Conservation (phyloP, 2,329 filamentous ascomycete species). For the Penicillium italicum region DNA sequence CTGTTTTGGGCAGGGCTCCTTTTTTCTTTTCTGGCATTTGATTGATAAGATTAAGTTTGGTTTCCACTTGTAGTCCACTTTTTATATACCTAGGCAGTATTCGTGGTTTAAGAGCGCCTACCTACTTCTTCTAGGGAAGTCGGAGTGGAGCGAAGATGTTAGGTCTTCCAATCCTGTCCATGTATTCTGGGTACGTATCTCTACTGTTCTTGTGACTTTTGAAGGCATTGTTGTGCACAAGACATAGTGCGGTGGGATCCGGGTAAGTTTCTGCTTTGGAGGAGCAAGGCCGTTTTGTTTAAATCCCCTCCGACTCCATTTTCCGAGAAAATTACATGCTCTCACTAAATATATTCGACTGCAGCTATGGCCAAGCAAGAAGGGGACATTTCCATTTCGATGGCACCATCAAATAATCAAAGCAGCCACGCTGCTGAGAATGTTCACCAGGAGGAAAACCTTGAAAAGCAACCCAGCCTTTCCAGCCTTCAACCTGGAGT, state of each 20-base stretch:
- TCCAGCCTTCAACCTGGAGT: constrained; percentile 22
- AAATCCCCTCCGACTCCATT: neutral
- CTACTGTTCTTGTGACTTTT: neutral
- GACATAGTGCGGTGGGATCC: neutral
- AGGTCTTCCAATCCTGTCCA: neutral
- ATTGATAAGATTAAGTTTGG: constrained; percentile 6
- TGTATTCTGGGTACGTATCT: neutral
- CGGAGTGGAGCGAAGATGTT: neutral
- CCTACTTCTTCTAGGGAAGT: neutral
- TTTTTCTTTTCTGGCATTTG: neutral
- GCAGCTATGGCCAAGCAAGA: constrained; percentile 1
- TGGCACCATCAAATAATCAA: neutral
- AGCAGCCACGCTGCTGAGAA: neutral
- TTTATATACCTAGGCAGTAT: neutral
- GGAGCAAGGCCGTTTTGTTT: neutral
- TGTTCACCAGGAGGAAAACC: neutral
- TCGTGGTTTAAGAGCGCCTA: neutral
- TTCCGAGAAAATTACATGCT: neutral
- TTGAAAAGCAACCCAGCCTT: constrained; percentile 8
- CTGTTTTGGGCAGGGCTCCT: neutral
- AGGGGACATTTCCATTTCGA: neutral
- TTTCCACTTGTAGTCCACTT: neutral
- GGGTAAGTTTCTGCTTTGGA: neutral
- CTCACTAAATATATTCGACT: neutral
- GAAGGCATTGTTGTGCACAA: too few relatives aligned